phyloP scores from a whole-genome alignment of 176 grass and related monocot species.

The Dendrocalamus sinicus region DNA sequence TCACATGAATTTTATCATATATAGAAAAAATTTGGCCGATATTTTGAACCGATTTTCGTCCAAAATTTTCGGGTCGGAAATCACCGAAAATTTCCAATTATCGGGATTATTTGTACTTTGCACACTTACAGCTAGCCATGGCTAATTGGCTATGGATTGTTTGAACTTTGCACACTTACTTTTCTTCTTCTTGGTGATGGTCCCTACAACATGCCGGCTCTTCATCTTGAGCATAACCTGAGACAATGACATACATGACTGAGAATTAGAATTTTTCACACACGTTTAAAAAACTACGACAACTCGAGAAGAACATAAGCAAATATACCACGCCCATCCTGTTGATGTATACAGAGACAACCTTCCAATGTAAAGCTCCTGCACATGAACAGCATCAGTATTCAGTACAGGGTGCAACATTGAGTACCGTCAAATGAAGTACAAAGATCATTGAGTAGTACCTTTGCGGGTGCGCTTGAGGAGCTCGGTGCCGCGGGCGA shows the following conservation, averaged over 20 bases:
- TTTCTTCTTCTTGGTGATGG: slow-evolving; percentile 98
- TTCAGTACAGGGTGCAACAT: background rate
- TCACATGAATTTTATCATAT: too few relatives aligned
- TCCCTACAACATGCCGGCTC: slow-evolving; percentile 79
- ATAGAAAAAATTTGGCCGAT: too few relatives aligned
- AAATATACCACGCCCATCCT: slow-evolving; percentile 62
- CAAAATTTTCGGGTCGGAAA: too few relatives aligned
- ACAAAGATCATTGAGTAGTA: background rate
- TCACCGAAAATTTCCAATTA: too few relatives aligned
- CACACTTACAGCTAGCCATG: background rate
- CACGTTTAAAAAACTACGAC: background rate
- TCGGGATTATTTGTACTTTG: too few relatives aligned
- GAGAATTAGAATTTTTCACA: background rate
- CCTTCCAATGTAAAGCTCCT: slow-evolving; percentile 94
- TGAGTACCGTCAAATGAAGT: background rate
- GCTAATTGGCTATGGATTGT: background rate
- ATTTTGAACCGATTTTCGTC: too few relatives aligned
- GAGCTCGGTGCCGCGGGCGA: slow-evolving; percentile 86
- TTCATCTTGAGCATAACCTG: slow-evolving; percentile 98
- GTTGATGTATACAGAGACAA: slow-evolving; percentile 83
- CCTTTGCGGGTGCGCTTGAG: slow-evolving; percentile 98
- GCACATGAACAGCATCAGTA: slow-evolving; percentile 19
- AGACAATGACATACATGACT: background rate
- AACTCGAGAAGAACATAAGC: background rate
- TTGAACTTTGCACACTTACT: slow-evolving; percentile 47